These are phyloP conservation scores for Moniliella sp. DNA, from an alignment of 1,284 basidiomycete species.

Conservation along the genomic window DNA sequence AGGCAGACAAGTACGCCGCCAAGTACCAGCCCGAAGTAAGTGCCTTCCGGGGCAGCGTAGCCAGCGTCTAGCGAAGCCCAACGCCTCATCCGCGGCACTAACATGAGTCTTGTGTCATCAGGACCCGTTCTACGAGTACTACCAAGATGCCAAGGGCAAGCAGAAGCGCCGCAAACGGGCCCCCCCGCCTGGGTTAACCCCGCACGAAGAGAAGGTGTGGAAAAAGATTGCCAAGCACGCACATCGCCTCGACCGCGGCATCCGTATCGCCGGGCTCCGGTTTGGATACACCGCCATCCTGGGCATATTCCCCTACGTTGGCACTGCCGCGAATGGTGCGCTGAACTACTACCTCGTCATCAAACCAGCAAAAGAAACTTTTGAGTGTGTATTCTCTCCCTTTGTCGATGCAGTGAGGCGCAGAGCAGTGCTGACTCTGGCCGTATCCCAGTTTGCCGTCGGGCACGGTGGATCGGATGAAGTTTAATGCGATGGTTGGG, in stretches of 20 bases:
- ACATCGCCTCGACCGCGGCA: constrained; percentile 75
- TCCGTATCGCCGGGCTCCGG: constrained; percentile 56
- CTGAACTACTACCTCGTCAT: constrained; percentile 61
- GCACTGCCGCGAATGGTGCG: constrained; percentile 45
- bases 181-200: constrained; percentile 46
- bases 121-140: constrained; percentile 60
- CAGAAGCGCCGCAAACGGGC: constrained; percentile 43
- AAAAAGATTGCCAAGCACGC: constrained; percentile 43
- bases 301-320: constrained; percentile 53
- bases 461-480: no score
- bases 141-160: constrained; percentile 47
- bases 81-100: no score
- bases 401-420: no score
- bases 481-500: constrained; percentile 58
- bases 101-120: no score
- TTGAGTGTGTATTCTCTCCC: constrained; percentile 18
- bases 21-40: no score
- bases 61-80: no score
- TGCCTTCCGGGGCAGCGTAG: no score
- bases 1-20: no score
- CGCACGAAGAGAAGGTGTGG: constrained; percentile 51
- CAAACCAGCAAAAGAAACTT: constrained; percentile 48
- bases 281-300: constrained; percentile 50
- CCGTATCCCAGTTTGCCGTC: no score
- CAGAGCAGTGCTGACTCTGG: constrained; percentile 61